Percentiles rank a stretch among this genome's conserved stretches.
Conservation (phyloP, 805 yeast species). For the Grigorovia humatica region DNA sequence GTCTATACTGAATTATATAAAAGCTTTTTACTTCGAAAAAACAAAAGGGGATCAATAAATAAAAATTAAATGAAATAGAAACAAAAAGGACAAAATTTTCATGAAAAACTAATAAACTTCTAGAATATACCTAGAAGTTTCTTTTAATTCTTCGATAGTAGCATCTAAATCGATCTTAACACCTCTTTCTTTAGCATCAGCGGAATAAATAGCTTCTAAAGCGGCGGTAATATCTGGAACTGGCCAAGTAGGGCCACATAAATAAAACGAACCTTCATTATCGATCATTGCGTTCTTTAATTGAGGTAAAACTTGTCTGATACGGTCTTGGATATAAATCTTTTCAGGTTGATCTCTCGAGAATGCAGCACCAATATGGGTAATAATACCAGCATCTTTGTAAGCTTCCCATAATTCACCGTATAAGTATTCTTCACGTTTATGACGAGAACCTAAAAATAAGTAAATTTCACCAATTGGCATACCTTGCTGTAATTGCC, state of each 20-base stretch:
- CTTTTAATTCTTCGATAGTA: conserved; percentile 89
- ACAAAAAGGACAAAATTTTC: no score
- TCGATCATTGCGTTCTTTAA: conserved; percentile 70
- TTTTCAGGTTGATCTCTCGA: conserved; percentile 94
- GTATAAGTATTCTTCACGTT: conserved; percentile 86
- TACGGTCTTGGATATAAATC: conserved; percentile 90
- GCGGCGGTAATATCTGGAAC: conserved; percentile 94
- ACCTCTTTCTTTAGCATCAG: conserved; percentile 62
- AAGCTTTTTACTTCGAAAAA: neutral
- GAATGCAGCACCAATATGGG: conserved; percentile 95
- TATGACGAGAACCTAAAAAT: conserved; percentile 90
- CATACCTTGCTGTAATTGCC: conserved; percentile 83
- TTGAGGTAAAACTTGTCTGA: conserved; percentile 61
- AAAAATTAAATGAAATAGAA: neutral
- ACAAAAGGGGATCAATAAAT: neutral
- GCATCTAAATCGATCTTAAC: conserved; percentile 59
- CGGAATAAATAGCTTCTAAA: conserved; percentile 63
- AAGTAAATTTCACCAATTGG: conserved; percentile 83
- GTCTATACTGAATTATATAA: neutral
- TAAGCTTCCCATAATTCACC: conserved; percentile 98
- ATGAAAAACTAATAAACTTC: conserved; percentile 62
- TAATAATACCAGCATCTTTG: conserved; percentile 80
- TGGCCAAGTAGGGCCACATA: conserved; percentile 99
- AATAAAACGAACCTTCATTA: conserved; percentile 80
- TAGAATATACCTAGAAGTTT: conserved; percentile 78